Evolutionary conservation across 495 filamentous ascomycete species (phyloP).

Genomic region (Podospora fimiseda): DNA sequence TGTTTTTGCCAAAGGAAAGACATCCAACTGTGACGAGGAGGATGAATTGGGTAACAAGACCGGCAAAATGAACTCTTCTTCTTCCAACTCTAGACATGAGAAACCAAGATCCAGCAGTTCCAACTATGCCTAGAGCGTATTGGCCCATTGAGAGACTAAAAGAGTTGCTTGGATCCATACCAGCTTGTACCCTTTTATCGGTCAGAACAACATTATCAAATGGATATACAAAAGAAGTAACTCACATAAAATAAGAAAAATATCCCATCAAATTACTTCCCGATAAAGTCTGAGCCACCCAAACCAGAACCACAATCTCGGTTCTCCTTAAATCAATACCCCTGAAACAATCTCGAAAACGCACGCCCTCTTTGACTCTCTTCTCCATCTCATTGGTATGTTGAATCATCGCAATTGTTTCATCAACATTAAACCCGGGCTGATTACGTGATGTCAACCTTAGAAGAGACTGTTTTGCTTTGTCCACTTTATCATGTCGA

Average conservation of each 20-base stretch:
- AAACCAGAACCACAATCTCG: slow-evolving; percentile 57
- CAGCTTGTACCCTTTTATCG: slow-evolving; percentile 53
- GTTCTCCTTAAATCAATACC: slow-evolving; percentile 60
- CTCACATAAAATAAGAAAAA: slow-evolving; percentile 57
- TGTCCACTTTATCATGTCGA: slow-evolving; percentile 46
- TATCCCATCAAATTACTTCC: slow-evolving; percentile 66
- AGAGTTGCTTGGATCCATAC: slow-evolving; percentile 47
- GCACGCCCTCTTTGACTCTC: slow-evolving; percentile 48
- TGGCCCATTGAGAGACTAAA: slow-evolving; percentile 40
- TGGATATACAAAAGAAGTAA: not conserved
- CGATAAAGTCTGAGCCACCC: slow-evolving; percentile 61
- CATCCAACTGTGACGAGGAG: slow-evolving; percentile 37
- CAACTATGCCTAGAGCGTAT: slow-evolving; percentile 45
- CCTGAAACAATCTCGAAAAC: slow-evolving; percentile 61
- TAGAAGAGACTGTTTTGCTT: slow-evolving; percentile 52
- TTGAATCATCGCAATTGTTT: slow-evolving; percentile 66
- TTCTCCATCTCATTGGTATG: slow-evolving; percentile 63
- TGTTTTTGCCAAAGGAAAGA: slow-evolving; percentile 19
- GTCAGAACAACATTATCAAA: too few species aligned
- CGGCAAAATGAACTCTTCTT: slow-evolving; percentile 44
- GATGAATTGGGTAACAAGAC: slow-evolving; percentile 30
- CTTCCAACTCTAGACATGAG: slow-evolving; percentile 44
- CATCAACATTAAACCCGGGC: slow-evolving; percentile 51
- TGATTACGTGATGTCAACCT: slow-evolving; percentile 52
- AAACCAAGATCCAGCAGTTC: slow-evolving; percentile 47